Base-by-base conservation (phyloP, 2,329 filamentous ascomycete genomes). In the Phyllosticta citribraziliensis region DNA sequence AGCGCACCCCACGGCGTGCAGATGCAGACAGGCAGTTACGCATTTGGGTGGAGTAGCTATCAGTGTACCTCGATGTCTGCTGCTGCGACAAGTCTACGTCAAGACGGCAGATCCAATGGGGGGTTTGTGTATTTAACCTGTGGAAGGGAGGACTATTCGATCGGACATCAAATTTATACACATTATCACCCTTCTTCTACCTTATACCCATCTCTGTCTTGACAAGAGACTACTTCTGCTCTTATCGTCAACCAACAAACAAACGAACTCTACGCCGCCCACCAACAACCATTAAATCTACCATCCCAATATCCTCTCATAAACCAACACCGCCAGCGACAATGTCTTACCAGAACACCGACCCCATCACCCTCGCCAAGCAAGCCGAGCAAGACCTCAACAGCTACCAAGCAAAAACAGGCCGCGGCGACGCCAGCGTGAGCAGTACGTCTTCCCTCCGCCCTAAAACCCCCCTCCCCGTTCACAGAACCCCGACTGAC, bases 351-450 rank as follows among this genome's bases (percentile, higher is more conserved):
- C 62, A 74, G 62, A 70, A 70, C 65, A 68, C 74, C 59, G 70
- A 79, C 67, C 76, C 74, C 57, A 66, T 75, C 65, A 69, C 72
- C 27, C 68, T 79, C 66, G 78, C 79, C 58, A 69, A 76, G 66
- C 70, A 80, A 65, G 78, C 79, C 11, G 78, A 81, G 72, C 70
- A 70, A 19, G 77, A 81, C 61, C 72, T 80, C 58, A 78, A 79
- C 69, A 75, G 75, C 9, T 65, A 75, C 35, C 62, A 66, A 14
- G 74, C 74, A 10, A 77, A 76, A 64, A 67, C 56, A 59, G 40
- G 40, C 40, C 60, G 58, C 67, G 65, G 58, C 64, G 62, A 55
- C 57, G 65, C 66, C 33, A 74, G 72, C 58, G 71, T 75, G 58
- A 75, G 72, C 52, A 72, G 75, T 78, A 73, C 10, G 67, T 67